Conservation (phyloP, 2,329 filamentous ascomycete species). For the Clarireedia homoeocarpa region DNA sequence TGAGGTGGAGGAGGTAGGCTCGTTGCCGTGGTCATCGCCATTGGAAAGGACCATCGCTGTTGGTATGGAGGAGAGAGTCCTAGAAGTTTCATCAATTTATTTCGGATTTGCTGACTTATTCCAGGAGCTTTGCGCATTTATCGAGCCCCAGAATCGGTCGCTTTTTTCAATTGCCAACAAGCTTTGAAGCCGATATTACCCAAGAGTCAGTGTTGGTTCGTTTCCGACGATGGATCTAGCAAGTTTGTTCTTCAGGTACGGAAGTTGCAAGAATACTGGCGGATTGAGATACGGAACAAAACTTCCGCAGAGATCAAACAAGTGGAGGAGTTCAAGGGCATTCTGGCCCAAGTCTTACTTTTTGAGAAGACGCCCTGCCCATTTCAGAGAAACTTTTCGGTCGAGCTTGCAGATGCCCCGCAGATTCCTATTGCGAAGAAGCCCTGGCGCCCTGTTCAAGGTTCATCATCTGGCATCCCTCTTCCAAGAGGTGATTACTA, state of each 20-base stretch:
- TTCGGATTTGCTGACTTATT: constrained; percentile 7
- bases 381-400: constrained; percentile 69
- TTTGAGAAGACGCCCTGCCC: constrained; percentile 87
- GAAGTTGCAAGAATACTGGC: constrained; percentile 70
- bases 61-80: constrained; percentile 41
- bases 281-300: constrained; percentile 72
- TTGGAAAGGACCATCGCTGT: constrained; percentile 76
- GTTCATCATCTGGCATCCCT: constrained; percentile 11
- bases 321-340: constrained; percentile 59
- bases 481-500: constrained; percentile 8
- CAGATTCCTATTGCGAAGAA: constrained; percentile 57
- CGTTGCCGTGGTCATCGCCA: constrained; percentile 65
- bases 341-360: constrained; percentile 64
- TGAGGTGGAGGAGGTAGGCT: constrained; percentile 42
- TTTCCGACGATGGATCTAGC: constrained; percentile 62
- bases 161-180: constrained; percentile 78
- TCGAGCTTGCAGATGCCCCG: constrained; percentile 63
- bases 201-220: constrained; percentile 89
- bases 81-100: not conserved
- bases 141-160: constrained; percentile 75
- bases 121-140: constrained; percentile 74
- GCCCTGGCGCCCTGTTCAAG: constrained; percentile 54
- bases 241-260: constrained; percentile 82
- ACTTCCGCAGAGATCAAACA: constrained; percentile 55
- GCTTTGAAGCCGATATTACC: constrained; percentile 81